phyloP scores from a whole-genome alignment of 1,139 yeast genomes.

The Scheffersomyces segobiensis region DNA sequence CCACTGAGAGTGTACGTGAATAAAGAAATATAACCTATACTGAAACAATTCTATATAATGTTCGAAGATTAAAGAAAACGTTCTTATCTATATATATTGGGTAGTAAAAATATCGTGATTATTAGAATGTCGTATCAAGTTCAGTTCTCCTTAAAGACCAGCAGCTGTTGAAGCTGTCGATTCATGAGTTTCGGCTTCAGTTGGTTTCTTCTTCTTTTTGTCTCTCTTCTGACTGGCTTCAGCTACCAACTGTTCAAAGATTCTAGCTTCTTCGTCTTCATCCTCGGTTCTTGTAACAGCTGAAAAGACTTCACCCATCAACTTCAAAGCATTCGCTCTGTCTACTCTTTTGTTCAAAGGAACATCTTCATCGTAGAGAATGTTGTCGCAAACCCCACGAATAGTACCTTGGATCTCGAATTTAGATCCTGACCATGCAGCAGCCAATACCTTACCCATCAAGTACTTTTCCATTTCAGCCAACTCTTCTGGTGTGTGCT shows the following conservation, averaged over 20 bases:
- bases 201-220: slow-evolving; percentile 35
- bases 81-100: not conserved
- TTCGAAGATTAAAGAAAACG: not conserved
- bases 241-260: slow-evolving; percentile 89
- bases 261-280: slow-evolving; percentile 88
- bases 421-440: slow-evolving; percentile 95
- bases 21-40: not conserved
- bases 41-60: not conserved
- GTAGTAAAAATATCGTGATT: not conserved
- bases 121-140: not conserved
- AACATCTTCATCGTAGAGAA: slow-evolving; percentile 65
- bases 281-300: slow-evolving; percentile 69
- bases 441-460: slow-evolving; percentile 88
- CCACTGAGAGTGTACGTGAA: too few species aligned
- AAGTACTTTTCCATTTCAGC: slow-evolving; percentile 84
- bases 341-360: slow-evolving; percentile 58
- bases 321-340: slow-evolving; percentile 75
- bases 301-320: slow-evolving; percentile 75
- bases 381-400: slow-evolving; percentile 80
- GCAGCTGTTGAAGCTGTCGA: not conserved
- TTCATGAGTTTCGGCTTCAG: not conserved
- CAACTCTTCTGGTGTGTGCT: slow-evolving; percentile 76
- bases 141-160: not conserved
- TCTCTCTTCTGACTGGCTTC: slow-evolving; percentile 84
- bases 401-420: slow-evolving; percentile 88